These are phyloP conservation scores for Prototheca wickerhamii DNA, from an alignment of 163 green algal species.

Conservation along the genomic window DNA sequence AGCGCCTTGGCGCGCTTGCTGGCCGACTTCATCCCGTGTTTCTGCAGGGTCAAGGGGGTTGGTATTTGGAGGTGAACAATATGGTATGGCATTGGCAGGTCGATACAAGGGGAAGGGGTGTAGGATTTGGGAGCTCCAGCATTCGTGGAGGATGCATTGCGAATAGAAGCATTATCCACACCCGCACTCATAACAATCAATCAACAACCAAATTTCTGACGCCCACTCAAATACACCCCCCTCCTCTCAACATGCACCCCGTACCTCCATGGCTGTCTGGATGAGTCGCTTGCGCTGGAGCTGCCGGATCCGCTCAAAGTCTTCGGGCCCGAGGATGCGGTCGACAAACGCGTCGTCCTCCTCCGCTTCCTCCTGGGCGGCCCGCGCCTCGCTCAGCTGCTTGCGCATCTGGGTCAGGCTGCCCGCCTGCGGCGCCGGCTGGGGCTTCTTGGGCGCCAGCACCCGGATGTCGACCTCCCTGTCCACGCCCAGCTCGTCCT, in stretches of 20 bases:
- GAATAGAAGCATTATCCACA: no score
- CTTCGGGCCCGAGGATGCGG: constrained; percentile 7
- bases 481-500: constrained; percentile 10
- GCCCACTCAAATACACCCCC: no score
- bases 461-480: background rate
- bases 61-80: background rate
- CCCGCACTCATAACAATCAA: no score
- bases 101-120: no score
- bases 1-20: constrained; percentile 42
- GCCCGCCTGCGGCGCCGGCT: constrained; percentile 12
- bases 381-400: constrained; percentile 42
- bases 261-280: constrained; percentile 28
- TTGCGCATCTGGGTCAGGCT: constrained; percentile 60
- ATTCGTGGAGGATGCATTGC: no score
- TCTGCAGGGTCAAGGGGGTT: constrained; percentile 24
- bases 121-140: no score
- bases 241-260: background rate
- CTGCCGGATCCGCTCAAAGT: constrained; percentile 74
- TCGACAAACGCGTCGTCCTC: constrained; percentile 1
- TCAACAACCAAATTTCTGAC: no score
- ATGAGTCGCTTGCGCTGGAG: constrained; percentile 31
- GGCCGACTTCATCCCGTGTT: constrained; percentile 66
- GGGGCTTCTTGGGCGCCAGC: constrained; percentile 6
- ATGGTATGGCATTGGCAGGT: background rate
- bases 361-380: constrained; percentile 33